A percentile compares a stretch with the other conserved stretches of the same genome.
Conservation (phyloP, 2,329 filamentous ascomycete species). For the Hypoxylon sp. region DNA sequence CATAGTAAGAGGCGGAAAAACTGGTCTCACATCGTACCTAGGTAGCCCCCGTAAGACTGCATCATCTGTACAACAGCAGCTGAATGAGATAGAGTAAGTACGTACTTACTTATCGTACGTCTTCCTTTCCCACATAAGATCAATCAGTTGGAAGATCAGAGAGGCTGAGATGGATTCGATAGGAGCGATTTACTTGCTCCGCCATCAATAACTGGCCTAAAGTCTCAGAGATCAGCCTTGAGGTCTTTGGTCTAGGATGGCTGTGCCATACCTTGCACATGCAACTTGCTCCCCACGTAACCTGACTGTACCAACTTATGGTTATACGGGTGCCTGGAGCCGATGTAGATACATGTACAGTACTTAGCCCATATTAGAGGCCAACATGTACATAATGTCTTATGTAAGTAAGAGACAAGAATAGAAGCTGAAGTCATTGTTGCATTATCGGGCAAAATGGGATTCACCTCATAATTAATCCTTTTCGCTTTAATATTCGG, state of each 20-base stretch:
- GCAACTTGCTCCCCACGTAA: conserved; percentile 35
- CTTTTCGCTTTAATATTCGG: conserved; percentile 13
- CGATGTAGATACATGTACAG: conserved; percentile 28
- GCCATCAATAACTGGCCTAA: conserved; percentile 29
- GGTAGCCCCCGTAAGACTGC: conserved; percentile 12
- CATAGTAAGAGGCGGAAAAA: conserved; percentile 4
- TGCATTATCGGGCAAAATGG: conserved; percentile 2
- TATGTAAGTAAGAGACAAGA: conserved; percentile 26
- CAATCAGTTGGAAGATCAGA: conserved; percentile 37
- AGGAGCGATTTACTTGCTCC: conserved; percentile 37
- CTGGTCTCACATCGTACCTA: neutral
- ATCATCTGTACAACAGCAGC: conserved; percentile 11
- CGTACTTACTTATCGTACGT: conserved; percentile 12
- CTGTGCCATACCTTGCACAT: conserved; percentile 37
- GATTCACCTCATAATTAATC: conserved; percentile 16
- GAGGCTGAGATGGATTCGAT: conserved; percentile 36
- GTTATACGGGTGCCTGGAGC: conserved; percentile 36
- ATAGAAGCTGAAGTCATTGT: conserved; percentile 44
- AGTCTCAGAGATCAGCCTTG: conserved; percentile 35
- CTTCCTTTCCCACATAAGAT: conserved; percentile 4
- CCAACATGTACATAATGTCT: neutral
- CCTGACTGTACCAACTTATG: conserved; percentile 30
- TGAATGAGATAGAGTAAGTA: conserved; percentile 4
- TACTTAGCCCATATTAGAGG: conserved; percentile 21
- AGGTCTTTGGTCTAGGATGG: conserved; percentile 35